Evolutionary conservation across 106 monocot genomes (phyloP).

Genomic region (Acanthochlamys bracteata): DNA sequence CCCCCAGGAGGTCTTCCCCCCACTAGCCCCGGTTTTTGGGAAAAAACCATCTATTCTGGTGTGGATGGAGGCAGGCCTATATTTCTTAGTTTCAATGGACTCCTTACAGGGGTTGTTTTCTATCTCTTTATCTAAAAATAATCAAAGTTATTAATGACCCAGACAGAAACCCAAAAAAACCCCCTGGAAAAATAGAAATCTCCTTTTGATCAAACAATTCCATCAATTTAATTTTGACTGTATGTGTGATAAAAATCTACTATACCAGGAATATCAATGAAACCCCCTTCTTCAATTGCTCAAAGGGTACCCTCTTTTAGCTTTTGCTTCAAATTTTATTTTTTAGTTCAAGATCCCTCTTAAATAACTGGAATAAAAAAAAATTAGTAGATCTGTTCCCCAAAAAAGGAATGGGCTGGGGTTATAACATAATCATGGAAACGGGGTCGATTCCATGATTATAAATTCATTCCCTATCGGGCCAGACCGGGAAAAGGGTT

Average conservation of each 20-base stretch:
- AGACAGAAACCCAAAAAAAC: neutral
- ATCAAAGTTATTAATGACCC: constrained; percentile 7
- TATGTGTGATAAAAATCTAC: neutral
- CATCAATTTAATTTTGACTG: neutral
- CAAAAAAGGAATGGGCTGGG: neutral
- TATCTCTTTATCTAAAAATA: constrained; percentile 3
- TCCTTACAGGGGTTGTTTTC: neutral
- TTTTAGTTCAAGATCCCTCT: neutral
- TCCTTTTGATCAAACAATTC: constrained; percentile 3
- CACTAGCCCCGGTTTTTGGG: too few species aligned
- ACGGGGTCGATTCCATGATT: too few species aligned
- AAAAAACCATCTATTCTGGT: too few species aligned
- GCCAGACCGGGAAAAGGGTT: neutral
- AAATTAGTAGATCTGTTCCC: neutral
- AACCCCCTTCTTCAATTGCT: neutral
- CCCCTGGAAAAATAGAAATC: neutral
- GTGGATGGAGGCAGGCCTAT: neutral
- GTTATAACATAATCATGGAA: neutral
- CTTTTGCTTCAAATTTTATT: neutral
- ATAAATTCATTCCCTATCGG: neutral
- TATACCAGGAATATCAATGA: constrained; percentile 1
- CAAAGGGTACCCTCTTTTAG: constrained; percentile 8
- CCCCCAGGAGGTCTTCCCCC: too few species aligned
- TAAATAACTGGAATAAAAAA: constrained; percentile 4
- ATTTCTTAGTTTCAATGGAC: neutral